Base-by-base conservation (phyloP, 306 rosid species). In the Gleditsia sinensis region DNA sequence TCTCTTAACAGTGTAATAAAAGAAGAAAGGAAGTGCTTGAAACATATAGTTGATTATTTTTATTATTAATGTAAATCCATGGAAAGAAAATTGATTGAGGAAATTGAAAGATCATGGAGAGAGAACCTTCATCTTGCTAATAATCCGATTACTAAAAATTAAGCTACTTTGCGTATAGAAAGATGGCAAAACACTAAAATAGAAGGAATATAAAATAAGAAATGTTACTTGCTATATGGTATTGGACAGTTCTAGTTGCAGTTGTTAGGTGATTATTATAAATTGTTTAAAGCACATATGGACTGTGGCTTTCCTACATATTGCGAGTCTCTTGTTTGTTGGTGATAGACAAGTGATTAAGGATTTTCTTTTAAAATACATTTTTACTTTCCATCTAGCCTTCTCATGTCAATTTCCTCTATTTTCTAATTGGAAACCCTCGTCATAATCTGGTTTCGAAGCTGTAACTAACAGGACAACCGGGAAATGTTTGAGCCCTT, bases 401-500 rank as follows among this genome's bases (percentile, higher is more conserved):
- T 75, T 54, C 27, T 59, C 64, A 33, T 21, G 53, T 42, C 23
- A 43, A 62, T 54, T 65, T 9, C 46, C 17, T 28, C 55, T 19
- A 17, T 70, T 70, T 40, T 57, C 69, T 66, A 13, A 59, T 71
- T 55, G 33, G 72, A 67, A 78, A 87, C 14, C 57, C 59, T 60
- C 65, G 66, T 42, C 74, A 65, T 64, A 51, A 34, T 54, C 74
- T 78, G 69, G 75, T 64, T 51, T 81, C 69, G 69, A 75, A 73
- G 69, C 64, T 78, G 58, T 76, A 59, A 81, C 74, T 71, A 77
- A 83, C 91, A 91, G 97, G 89, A 83, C 61, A 87, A 83, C 39
- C 91, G 82, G 37, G 92, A 87, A 76, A 86, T 62, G 81, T 91
- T 89, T 84, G 97, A 91, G 82, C 95, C 97, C 62, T 91, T 89